Conservation (phyloP, 2,329 filamentous ascomycete genomes). For the Aphanocladium album region DNA sequence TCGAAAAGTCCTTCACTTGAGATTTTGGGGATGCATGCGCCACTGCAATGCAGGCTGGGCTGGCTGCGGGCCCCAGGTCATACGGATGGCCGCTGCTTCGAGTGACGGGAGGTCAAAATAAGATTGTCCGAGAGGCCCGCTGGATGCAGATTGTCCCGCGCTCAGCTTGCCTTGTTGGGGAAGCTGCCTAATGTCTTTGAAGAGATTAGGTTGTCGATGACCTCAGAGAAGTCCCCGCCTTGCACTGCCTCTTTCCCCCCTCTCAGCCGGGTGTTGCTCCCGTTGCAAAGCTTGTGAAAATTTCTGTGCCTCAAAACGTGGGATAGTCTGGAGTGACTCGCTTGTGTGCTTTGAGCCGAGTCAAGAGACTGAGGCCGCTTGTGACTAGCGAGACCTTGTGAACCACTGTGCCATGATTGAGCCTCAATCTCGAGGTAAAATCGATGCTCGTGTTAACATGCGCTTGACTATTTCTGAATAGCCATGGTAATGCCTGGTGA, state of each 20-base stretch:
- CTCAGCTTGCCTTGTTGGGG: neutral
- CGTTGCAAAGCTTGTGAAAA: neutral
- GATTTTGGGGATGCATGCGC: neutral
- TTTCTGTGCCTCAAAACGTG: neutral
- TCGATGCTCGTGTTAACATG: too few relatives aligned
- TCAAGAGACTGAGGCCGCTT: too few relatives aligned
- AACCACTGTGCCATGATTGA: too few relatives aligned
- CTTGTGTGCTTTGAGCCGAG: too few relatives aligned
- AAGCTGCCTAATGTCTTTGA: neutral
- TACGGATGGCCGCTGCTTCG: too few relatives aligned
- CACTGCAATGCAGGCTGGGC: neutral
- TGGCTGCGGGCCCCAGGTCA: too few relatives aligned
- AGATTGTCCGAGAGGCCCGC: neutral
- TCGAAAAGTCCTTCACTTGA: neutral
- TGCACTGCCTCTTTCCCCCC: constrained; percentile 8
- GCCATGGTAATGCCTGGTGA: too few relatives aligned
- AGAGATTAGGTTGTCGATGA: neutral
- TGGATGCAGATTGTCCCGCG: neutral
- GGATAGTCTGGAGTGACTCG: neutral
- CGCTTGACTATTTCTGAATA: too few relatives aligned
- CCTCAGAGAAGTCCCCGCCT: neutral
- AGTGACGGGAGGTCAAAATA: neutral
- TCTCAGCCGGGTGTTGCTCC: constrained; percentile 1
- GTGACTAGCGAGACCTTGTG: too few relatives aligned
- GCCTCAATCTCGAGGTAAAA: too few relatives aligned